These are phyloP conservation scores for Daldinia loculata DNA, from an alignment of 495 filamentous ascomycete genomes.

Conservation along the genomic window DNA sequence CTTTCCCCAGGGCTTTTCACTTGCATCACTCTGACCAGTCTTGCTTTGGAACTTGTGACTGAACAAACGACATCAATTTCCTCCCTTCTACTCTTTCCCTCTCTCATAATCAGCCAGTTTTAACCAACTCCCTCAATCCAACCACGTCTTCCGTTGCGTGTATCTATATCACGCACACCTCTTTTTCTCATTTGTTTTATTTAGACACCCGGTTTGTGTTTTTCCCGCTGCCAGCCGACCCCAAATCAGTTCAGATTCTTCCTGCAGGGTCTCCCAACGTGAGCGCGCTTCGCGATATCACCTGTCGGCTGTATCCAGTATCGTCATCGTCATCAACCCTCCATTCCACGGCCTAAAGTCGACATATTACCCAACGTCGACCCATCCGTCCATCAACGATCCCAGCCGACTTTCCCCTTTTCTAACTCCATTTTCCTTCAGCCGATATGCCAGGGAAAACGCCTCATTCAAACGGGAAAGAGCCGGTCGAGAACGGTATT, in stretches of 20 bases:
- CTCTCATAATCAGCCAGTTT: conserved; percentile 25
- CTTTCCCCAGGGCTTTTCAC: conserved; percentile 13
- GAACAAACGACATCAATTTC: conserved; percentile 37
- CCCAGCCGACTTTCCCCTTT: conserved; percentile 3
- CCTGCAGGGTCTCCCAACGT: conserved; percentile 32
- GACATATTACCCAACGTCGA: conserved; percentile 17
- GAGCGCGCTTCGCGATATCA: conserved; percentile 48
- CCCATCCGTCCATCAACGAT: conserved; percentile 17
- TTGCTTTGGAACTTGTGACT: conserved; percentile 15
- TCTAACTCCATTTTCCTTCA: conserved; percentile 9
- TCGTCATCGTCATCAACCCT: conserved; percentile 40
- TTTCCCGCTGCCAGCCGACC: conserved; percentile 24
- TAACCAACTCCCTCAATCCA: conserved; percentile 9
- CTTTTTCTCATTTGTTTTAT: conserved; percentile 40
- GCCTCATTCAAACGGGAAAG: conserved; percentile 74
- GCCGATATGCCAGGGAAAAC: conserved; percentile 69
- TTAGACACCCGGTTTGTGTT: conserved; percentile 38
- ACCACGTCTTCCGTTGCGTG: conserved; percentile 17
- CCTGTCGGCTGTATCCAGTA: conserved; percentile 32
- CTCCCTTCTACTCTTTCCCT: conserved; percentile 22
- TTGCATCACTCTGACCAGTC: conserved; percentile 43
- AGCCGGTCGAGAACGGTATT: conserved; percentile 77
- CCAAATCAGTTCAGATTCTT: conserved; percentile 17
- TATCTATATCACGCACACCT: conserved; percentile 19
- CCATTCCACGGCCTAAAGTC: conserved; percentile 30